phyloP scores from a whole-genome alignment of 352 stramenopile genomes.

The Phytophthora fragariae region DNA sequence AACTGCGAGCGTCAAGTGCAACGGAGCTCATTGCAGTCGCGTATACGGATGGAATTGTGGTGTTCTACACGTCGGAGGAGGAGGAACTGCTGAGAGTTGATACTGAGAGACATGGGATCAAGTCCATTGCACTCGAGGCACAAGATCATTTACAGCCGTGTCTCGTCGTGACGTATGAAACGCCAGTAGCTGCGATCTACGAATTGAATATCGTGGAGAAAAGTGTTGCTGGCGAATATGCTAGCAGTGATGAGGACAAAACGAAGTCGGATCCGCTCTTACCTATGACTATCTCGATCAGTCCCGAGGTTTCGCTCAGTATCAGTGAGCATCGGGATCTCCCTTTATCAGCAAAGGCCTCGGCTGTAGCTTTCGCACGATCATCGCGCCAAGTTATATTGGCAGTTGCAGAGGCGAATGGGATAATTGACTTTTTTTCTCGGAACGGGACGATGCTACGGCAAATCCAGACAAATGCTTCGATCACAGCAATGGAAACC shows the following conservation, averaged over 20 bases:
- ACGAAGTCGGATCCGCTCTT: background rate
- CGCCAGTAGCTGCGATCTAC: constrained; percentile 25
- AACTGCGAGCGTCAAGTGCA: constrained; percentile 27
- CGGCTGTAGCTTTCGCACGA: constrained; percentile 19
- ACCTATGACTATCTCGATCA: background rate
- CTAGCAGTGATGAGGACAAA: background rate
- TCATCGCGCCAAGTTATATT: constrained; percentile 28
- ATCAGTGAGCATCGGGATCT: constrained; percentile 10
- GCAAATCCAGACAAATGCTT: constrained; percentile 35
- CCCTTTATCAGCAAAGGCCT: background rate
- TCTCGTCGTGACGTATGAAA: constrained; percentile 31
- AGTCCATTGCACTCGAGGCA: constrained; percentile 24
- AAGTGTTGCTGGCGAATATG: background rate
- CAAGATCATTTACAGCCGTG: constrained; percentile 23
- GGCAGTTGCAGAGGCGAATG: constrained; percentile 26
- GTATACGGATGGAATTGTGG: constrained; percentile 29
- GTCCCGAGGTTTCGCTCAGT: constrained; percentile 5
- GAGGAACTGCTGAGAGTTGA: constrained; percentile 34
- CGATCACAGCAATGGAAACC: constrained; percentile 40
- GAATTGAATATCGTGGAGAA: constrained; percentile 30
- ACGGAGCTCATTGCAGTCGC: constrained; percentile 53
- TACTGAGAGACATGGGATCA: constrained; percentile 9
- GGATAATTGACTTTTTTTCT: constrained; percentile 40
- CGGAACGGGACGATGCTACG: constrained; percentile 61
- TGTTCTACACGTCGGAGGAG: constrained; percentile 41